Conservation (phyloP, 768 basidiomycete species). For the Rhodotorula paludigena region DNA sequence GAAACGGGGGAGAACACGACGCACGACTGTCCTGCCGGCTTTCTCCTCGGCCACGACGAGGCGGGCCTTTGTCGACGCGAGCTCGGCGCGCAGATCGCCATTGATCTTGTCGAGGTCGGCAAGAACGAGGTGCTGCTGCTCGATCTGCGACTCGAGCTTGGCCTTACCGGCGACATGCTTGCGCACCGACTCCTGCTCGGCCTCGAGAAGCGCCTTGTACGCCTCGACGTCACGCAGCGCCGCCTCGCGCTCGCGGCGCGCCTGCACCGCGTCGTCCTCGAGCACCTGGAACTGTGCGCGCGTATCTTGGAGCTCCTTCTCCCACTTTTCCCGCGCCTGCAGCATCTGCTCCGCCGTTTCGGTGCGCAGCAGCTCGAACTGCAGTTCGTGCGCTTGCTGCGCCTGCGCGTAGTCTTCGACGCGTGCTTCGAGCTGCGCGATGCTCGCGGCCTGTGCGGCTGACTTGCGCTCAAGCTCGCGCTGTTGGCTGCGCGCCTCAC, state of each 20-base stretch:
- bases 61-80: conserved; percentile 44
- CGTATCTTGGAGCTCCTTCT: conserved; percentile 67
- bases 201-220: conserved; percentile 56
- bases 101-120: conserved; percentile 52
- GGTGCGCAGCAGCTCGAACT: conserved; percentile 19
- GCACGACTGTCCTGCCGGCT: conserved; percentile 50
- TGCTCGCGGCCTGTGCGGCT: conserved; percentile 61
- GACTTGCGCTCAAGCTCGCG: conserved; percentile 68
- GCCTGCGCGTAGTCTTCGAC: conserved; percentile 45
- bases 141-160: conserved; percentile 48
- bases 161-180: conserved; percentile 32
- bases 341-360: conserved; percentile 32
- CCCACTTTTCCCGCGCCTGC: conserved; percentile 56
- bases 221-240: conserved; percentile 69
- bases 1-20: conserved; percentile 39
- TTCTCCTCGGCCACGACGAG: conserved; percentile 40
- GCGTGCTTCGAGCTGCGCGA: conserved; percentile 54
- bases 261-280: conserved; percentile 78
- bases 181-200: conserved; percentile 51
- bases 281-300: conserved; percentile 75
- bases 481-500: not conserved
- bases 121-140: conserved; percentile 43
- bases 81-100: conserved; percentile 46
- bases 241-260: conserved; percentile 73
- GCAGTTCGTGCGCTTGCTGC: conserved; percentile 31